Percentiles rank a stretch among this genome's conserved stretches.
These are phyloP conservation scores for Conticribra guillardii DNA, from an alignment of 108 stramenopile genomes.

Conservation along the genomic window DNA sequence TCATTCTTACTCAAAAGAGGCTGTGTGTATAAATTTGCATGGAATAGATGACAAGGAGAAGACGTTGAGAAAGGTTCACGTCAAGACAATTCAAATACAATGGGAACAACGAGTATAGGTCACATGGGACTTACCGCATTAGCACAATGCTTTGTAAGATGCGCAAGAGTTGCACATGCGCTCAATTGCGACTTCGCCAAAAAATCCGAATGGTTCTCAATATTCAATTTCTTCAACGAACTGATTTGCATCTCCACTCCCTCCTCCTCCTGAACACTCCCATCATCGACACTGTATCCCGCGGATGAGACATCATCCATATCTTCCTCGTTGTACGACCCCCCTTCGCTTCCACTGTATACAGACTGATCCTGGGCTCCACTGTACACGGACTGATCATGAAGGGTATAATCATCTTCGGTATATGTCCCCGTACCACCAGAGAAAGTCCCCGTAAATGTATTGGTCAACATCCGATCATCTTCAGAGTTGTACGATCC, in stretches of 20 bases:
- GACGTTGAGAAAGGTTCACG: background rate
- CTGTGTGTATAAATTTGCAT: conserved; percentile 4
- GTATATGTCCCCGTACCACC: conserved; percentile 24
- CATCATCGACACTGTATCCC: conserved; percentile 15
- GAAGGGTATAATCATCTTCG: conserved; percentile 33
- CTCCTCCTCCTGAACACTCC: conserved; percentile 35
- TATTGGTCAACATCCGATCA: conserved; percentile 27
- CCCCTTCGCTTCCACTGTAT: conserved; percentile 3
- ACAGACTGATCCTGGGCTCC: conserved; percentile 18
- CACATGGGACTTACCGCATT: conserved; percentile 53
- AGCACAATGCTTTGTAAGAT: conserved; percentile 82
- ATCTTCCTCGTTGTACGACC: conserved; percentile 17
- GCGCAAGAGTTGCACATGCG: conserved; percentile 82
- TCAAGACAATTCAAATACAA: background rate
- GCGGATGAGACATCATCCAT: conserved; percentile 11
- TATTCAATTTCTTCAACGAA: conserved; percentile 55
- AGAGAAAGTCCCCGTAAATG: conserved; percentile 40
- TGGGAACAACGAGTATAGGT: background rate
- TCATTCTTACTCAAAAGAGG: conserved; percentile 49
- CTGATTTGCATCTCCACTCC: conserved; percentile 47
- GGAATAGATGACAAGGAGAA: conserved; percentile 6
- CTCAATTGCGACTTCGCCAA: conserved; percentile 58
- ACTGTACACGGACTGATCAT: conserved; percentile 15
- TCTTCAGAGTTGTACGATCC: conserved; percentile 19
- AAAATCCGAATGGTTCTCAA: conserved; percentile 48